Evolutionary conservation across 1,139 yeast species (phyloP), one percentile per base, ranked within the genome.

Genomic region (Debaryomyces coudertii): DNA sequence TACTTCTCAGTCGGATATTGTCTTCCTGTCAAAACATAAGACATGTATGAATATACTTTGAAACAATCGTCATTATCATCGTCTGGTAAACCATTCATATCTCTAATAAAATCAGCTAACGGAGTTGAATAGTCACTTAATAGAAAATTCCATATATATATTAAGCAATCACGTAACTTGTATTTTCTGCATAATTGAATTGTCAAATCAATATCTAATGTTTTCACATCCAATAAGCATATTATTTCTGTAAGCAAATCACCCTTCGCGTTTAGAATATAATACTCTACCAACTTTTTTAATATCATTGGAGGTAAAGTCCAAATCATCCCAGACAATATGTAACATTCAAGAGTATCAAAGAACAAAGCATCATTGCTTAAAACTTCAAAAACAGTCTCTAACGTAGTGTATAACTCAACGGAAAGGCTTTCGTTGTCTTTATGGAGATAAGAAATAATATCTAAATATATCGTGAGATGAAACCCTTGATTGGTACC

Each of bases 121-220:
- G 97, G 96, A 0, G 87, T 75, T 8, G 71, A 58, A 58, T 80
- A 90, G 57, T 90, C 97, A 23, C 71, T 63, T 36, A 90, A 65
- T 5, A 88, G 69, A 15, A 66, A 71, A 52, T 82, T 87, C 85
- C 90, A 85, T 27, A 90, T 77, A 60, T 83, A 89, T 0, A 82
- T 75, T 42, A 79, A 66, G 27, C 88, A 79, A 45, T 87, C 93
- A 29, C 73, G 68, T 7, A 89, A 68, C 9, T 75, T 68, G 53
- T 83, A 68, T 47, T 75, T 58, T 24, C 69, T 67, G 60, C 95
- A 87, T 27, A 88, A 66, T 5, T 72, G 70, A 23, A 87, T 71
- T 0, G 93, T 81, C 25, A 85, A 63, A 62, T 90, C 95, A 37
- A 90, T 75, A 59, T 90, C 96, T 47, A 90, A 71, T n/a, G 81